These are phyloP conservation scores for Epichloe gansuensis DNA, from an alignment of 2,329 filamentous ascomycete species.

Conservation along the genomic window DNA sequence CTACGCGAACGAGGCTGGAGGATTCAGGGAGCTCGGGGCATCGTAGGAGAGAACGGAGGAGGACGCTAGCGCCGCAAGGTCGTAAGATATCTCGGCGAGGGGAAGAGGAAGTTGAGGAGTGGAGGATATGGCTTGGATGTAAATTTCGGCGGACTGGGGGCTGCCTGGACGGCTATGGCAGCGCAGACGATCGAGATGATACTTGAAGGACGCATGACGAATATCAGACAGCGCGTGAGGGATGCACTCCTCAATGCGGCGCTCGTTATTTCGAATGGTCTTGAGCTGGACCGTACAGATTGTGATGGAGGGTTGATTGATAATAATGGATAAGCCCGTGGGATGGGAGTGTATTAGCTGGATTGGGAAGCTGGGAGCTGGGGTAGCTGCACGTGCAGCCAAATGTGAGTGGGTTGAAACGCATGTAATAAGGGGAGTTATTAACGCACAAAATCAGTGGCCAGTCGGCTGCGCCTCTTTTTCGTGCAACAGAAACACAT, in stretches of 20 bases:
- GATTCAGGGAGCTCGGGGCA: slow-evolving; percentile 35
- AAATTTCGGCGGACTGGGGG: slow-evolving; percentile 38
- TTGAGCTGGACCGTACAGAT: background rate
- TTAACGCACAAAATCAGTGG: too few relatives aligned
- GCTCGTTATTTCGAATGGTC: background rate
- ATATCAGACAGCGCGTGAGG: background rate
- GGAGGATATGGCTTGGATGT: slow-evolving; percentile 37
- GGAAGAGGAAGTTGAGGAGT: slow-evolving; percentile 19
- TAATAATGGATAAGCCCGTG: background rate
- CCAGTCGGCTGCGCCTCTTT: too few relatives aligned
- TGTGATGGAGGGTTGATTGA: background rate
- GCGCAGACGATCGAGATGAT: slow-evolving; percentile 31
- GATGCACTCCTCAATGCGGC: background rate
- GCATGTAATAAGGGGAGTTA: too few relatives aligned
- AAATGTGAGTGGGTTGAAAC: background rate
- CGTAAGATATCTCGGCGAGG: slow-evolving; percentile 48
- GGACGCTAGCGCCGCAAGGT: slow-evolving; percentile 29
- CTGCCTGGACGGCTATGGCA: slow-evolving; percentile 26
- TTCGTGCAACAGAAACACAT: too few relatives aligned
- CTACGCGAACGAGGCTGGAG: slow-evolving; percentile 41
- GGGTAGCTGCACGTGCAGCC: background rate
- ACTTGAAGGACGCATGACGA: slow-evolving; percentile 29
- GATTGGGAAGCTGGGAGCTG: too few relatives aligned
- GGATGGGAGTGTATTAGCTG: too few relatives aligned
- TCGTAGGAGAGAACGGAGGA: slow-evolving; percentile 43